These are phyloP conservation scores for Trichoderma parareesei DNA, from an alignment of 495 filamentous ascomycete species.

Conservation along the genomic window DNA sequence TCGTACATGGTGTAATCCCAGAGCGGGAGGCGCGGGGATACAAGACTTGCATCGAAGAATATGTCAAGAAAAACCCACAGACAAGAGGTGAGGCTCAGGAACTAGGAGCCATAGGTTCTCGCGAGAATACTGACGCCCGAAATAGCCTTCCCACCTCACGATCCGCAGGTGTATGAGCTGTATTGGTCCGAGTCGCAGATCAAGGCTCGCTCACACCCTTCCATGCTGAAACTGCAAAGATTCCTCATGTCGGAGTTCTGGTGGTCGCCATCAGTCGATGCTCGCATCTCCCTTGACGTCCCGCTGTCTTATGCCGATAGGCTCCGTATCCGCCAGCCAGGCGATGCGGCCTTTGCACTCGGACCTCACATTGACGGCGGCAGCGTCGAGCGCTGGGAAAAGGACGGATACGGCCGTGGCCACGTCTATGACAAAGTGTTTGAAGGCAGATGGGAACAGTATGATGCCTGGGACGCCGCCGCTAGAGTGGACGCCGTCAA, in stretches of 20 bases:
- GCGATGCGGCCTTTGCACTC: slow-evolving; percentile 73
- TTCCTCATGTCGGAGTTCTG: slow-evolving; percentile 73
- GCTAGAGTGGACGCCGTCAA: slow-evolving; percentile 58
- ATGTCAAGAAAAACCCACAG: slow-evolving; percentile 52
- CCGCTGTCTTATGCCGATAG: slow-evolving; percentile 75
- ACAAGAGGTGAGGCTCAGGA: slow-evolving; percentile 34
- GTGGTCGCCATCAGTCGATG: slow-evolving; percentile 47
- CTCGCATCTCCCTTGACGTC: slow-evolving; percentile 48
- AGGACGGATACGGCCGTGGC: slow-evolving; percentile 60
- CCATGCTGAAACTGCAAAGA: slow-evolving; percentile 57
- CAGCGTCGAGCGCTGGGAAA: slow-evolving; percentile 81
- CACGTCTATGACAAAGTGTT: slow-evolving; percentile 66
- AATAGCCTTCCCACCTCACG: slow-evolving; percentile 40
- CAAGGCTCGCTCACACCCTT: slow-evolving; percentile 63
- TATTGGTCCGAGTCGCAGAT: slow-evolving; percentile 81
- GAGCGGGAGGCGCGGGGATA: slow-evolving; percentile 49
- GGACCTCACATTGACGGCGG: slow-evolving; percentile 85
- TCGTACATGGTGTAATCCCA: slow-evolving; percentile 55
- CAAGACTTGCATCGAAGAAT: slow-evolving; percentile 52
- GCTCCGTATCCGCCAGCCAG: slow-evolving; percentile 66
- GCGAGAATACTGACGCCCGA: slow-evolving; percentile 10
- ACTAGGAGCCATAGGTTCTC: not conserved
- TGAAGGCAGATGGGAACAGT: slow-evolving; percentile 69
- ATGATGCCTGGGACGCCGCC: slow-evolving; percentile 71
- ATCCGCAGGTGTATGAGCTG: slow-evolving; percentile 76